phyloP scores from a whole-genome alignment of 2,329 filamentous ascomycete species.

The Whalleya microplaca region DNA sequence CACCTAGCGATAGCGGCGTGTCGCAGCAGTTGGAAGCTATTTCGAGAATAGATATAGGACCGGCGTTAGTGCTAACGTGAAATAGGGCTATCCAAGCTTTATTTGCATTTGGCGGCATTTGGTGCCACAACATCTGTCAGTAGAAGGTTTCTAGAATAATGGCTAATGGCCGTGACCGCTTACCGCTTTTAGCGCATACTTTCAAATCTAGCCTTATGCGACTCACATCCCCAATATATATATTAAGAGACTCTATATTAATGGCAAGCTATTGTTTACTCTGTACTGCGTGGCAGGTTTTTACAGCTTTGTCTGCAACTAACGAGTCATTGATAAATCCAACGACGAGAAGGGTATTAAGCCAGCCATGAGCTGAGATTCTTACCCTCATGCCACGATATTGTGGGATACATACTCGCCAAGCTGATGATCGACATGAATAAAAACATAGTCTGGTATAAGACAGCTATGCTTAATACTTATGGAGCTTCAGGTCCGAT shows the following conservation, averaged over 20 bases:
- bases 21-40: background rate
- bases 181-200: background rate
- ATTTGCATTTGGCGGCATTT: background rate
- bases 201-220: background rate
- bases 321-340: too few relatives aligned
- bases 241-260: too few relatives aligned
- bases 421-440: constrained; percentile 17
- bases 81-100: background rate
- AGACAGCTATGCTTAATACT: background rate
- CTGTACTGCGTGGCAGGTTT: too few relatives aligned
- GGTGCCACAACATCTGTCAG: background rate
- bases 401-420: constrained; percentile 1
- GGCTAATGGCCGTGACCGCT: background rate
- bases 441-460: constrained; percentile 6
- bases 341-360: background rate
- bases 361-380: background rate
- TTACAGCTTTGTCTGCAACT: too few relatives aligned
- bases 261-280: background rate
- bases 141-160: background rate
- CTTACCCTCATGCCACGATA: background rate
- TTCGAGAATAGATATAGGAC: background rate
- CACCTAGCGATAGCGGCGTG: background rate
- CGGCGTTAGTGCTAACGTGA: background rate
- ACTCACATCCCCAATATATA: background rate
- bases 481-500: constrained; percentile 16